Evolutionary conservation across 352 stramenopile genomes (phyloP), one percentile per base, ranked within the genome.

Genomic region (Pythium brachiatum): DNA sequence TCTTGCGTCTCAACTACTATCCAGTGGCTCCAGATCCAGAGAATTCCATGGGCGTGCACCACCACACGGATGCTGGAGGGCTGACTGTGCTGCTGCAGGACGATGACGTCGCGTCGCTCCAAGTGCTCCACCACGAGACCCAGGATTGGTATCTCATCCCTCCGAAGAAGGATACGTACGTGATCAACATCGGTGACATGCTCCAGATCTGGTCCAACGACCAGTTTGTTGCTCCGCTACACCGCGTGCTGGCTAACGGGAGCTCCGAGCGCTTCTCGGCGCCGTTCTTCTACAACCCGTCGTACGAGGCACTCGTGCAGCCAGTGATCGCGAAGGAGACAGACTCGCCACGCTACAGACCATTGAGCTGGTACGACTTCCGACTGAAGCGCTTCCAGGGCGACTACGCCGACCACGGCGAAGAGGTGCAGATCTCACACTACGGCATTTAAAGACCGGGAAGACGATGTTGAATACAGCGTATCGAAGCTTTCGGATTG

Each of bases 1-100:
- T 96, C 62, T 63, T 98, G 60, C 76, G 94, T 34, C 69, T 97
- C 36, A 98, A 98, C 65, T 87, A 96, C 69, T 98, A 98, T 70
- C 94, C 92, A 2, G 61, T 86, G 3, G 64, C 77, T 0, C 72
- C 73, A 0, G 69, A 85, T 16, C 74, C 75, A 13, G 70, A 69
- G 46, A 76, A 70, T 25, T 70, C 70, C 8, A 84, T 89, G 77
- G 78, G 74, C 18, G 75, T 89, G 11, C 68, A 85, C 57, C 71
- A 81, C 52, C 81, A 91, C 69, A 88, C 81, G 27, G 81, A 91
- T 34, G 64, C 77, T 20, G 78, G 78, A 12, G 79, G 75, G 0
- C 41, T 91, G 7, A 91, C 81, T 0, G 68, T 91, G 41, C 56
- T 91, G 43, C 64, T 89, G 18, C 81, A 91, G 55, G 77, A 86